Evolutionary conservation across 106 monocot species (phyloP).

Genomic region (Dendrobium catenatum): DNA sequence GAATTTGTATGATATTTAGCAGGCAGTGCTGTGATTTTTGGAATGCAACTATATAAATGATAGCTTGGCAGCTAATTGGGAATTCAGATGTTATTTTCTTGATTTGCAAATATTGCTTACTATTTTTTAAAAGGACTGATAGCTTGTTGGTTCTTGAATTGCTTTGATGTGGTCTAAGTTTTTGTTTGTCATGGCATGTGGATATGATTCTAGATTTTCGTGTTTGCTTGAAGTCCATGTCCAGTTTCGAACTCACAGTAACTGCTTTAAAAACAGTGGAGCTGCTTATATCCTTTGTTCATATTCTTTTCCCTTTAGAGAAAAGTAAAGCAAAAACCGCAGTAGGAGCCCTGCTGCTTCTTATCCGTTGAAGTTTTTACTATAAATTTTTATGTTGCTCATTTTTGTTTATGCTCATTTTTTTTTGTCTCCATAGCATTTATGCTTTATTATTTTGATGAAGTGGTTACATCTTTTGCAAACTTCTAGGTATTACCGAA

Average conservation of each 20-base stretch:
- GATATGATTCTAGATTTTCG: neutral
- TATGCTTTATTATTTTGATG: neutral
- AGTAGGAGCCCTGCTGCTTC: neutral
- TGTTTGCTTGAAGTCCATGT: neutral
- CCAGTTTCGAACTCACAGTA: neutral
- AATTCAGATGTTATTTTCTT: neutral
- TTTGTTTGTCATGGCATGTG: neutral
- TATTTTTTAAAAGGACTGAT: neutral
- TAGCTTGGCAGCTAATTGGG: neutral
- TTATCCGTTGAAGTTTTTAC: neutral
- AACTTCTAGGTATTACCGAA: conserved; percentile 56
- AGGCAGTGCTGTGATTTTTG: neutral
- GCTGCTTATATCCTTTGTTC: conserved; percentile 1
- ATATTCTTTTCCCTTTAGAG: neutral
- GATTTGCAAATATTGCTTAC: neutral
- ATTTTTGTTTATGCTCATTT: neutral
- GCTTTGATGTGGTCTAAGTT: neutral
- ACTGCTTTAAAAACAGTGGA: neutral
- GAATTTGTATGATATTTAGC: neutral
- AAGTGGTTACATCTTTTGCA: neutral
- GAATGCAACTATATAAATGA: neutral
- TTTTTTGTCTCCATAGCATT: neutral
- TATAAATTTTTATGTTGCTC: neutral
- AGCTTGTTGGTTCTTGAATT: neutral
- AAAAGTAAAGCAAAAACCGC: neutral